These are phyloP conservation scores for Boletus sp. DNA, from an alignment of 1,284 basidiomycete genomes.

Conservation along the genomic window DNA sequence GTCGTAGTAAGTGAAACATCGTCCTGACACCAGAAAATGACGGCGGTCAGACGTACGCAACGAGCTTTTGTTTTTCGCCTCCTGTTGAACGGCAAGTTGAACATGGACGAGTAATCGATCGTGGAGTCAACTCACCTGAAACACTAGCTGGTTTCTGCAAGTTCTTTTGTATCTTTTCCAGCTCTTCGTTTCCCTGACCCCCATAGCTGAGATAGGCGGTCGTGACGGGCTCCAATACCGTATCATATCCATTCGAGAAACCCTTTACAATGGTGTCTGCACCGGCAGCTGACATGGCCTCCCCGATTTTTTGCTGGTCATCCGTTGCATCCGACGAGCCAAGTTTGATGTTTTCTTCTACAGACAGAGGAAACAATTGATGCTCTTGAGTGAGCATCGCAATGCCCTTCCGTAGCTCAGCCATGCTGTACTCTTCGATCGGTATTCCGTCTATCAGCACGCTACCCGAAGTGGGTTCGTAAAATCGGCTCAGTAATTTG, in stretches of 20 bases:
- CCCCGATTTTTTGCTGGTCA: slow-evolving; percentile 30
- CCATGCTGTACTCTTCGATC: slow-evolving; percentile 56
- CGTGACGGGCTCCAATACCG: slow-evolving; percentile 34
- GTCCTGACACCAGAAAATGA: not conserved
- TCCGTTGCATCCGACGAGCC: slow-evolving; percentile 33
- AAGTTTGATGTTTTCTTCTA: slow-evolving; percentile 78
- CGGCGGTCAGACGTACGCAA: slow-evolving; percentile 30
- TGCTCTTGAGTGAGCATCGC: slow-evolving; percentile 84
- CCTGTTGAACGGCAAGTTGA: slow-evolving; percentile 19
- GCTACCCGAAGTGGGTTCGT: slow-evolving; percentile 65
- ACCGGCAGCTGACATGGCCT: slow-evolving; percentile 39
- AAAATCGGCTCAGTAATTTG: slow-evolving; percentile 78
- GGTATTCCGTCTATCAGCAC: slow-evolving; percentile 56
- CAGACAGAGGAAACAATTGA: slow-evolving; percentile 78
- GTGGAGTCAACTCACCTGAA: slow-evolving; percentile 23
- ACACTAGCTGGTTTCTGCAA: slow-evolving; percentile 36
- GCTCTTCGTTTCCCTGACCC: slow-evolving; percentile 31
- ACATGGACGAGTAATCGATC: not conserved
- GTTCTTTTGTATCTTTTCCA: slow-evolving; percentile 34
- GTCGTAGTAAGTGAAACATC: not conserved
- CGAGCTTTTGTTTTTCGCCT: slow-evolving; percentile 41
- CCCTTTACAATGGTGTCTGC: slow-evolving; percentile 32
- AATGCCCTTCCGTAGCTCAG: slow-evolving; percentile 73
- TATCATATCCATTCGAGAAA: slow-evolving; percentile 21
- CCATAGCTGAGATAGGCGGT: slow-evolving; percentile 27